Evolutionary conservation across 371 early-diverging fungal genomes (phyloP).

Genomic region (Syncephalastrum monosporum): DNA sequence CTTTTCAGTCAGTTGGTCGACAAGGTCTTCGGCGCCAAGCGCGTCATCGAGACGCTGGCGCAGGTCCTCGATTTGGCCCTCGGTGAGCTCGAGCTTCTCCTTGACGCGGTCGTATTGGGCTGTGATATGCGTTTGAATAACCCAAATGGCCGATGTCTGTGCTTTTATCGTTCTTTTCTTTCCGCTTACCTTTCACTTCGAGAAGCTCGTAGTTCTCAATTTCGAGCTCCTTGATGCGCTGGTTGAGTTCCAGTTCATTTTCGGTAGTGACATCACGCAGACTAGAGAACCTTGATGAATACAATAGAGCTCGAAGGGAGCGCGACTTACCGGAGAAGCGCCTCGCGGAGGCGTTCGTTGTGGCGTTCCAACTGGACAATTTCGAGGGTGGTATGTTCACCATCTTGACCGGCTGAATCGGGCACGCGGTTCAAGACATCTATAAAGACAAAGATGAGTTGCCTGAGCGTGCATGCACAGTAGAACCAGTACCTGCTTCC

Average conservation of each 20-base stretch:
- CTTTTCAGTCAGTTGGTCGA: constrained; percentile 78
- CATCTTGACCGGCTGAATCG: constrained; percentile 46
- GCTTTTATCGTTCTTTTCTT: constrained; percentile 1
- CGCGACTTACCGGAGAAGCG: constrained; percentile 10
- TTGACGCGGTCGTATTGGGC: constrained; percentile 57
- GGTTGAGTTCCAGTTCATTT: constrained; percentile 68
- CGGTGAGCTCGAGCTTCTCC: constrained; percentile 61
- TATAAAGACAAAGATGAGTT: constrained; percentile 46
- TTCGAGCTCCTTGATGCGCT: constrained; percentile 66
- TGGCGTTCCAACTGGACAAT: constrained; percentile 73
- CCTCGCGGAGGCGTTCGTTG: constrained; percentile 76
- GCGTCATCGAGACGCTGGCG: constrained; percentile 83
- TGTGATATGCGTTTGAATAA: constrained; percentile 5
- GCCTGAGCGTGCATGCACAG: constrained; percentile 29
- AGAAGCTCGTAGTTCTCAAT: constrained; percentile 58
- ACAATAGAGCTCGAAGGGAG: not conserved
- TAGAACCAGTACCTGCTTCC: constrained; percentile 63
- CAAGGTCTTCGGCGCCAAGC: constrained; percentile 76
- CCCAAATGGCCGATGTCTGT: not conserved
- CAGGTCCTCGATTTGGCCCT: constrained; percentile 78
- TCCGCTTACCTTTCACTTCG: constrained; percentile 44
- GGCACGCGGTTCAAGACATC: constrained; percentile 41
- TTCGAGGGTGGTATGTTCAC: constrained; percentile 56
- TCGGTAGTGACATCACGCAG: constrained; percentile 81
- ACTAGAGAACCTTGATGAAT: constrained; percentile 24